Conservation (phyloP, 2,329 filamentous ascomycete species). For the Aureobasidium uvarum region DNA sequence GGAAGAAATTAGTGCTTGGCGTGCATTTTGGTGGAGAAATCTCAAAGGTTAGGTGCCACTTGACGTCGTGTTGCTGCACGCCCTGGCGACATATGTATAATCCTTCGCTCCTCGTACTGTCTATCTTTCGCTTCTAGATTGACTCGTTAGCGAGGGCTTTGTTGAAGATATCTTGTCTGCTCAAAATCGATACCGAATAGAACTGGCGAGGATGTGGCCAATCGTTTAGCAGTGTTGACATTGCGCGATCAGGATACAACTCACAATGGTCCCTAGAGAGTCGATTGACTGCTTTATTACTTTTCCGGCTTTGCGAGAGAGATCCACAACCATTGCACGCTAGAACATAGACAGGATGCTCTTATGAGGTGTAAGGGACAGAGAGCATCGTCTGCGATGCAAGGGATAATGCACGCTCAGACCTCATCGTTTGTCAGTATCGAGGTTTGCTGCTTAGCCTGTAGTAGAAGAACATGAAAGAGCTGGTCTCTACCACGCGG, state of each 20-base stretch:
- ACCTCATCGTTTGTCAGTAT: too few species aligned
- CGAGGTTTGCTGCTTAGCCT: not conserved
- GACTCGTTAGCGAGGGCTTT: conserved; percentile 1
- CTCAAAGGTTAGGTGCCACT: not conserved
- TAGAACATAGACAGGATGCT: too few species aligned
- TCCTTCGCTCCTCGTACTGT: not conserved
- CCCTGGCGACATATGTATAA: not conserved
- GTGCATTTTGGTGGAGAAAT: conserved; percentile 11
- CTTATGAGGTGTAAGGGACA: too few species aligned
- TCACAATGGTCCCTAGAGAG: not conserved
- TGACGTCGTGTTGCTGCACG: conserved; percentile 7
- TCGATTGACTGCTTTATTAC: too few species aligned
- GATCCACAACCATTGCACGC: too few species aligned
- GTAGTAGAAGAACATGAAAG: not conserved
- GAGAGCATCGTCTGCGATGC: too few species aligned
- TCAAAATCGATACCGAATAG: not conserved
- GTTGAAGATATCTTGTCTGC: not conserved
- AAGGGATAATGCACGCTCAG: too few species aligned
- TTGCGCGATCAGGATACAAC: not conserved
- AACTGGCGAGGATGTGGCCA: not conserved
- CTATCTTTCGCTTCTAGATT: not conserved
- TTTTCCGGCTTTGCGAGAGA: too few species aligned
- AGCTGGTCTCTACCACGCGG: not conserved
- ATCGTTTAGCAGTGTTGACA: not conserved
- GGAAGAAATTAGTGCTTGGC: conserved; percentile 9